Evolutionary conservation across 495 filamentous ascomycete species (phyloP).

Genomic region (Penicillium longicatenatum): DNA sequence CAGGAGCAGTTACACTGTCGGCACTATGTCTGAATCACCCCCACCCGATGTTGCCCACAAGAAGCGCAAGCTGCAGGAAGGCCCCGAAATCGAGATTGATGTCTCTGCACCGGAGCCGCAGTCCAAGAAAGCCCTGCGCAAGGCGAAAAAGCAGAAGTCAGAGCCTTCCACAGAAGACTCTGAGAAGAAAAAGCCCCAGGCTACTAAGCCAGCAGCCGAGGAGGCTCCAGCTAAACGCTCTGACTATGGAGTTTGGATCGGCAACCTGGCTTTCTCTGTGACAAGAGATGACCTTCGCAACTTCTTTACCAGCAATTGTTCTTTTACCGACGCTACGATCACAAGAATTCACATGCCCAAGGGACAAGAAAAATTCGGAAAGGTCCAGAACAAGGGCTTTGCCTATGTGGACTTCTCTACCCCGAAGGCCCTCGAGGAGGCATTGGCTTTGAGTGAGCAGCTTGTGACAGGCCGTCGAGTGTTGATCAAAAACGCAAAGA

Average conservation of each 20-base stretch:
- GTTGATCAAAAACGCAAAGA: slow-evolving; percentile 88
- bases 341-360: slow-evolving; percentile 82
- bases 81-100: slow-evolving; percentile 82
- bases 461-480: slow-evolving; percentile 73
- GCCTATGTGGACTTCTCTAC: slow-evolving; percentile 91
- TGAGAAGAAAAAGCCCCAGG: slow-evolving; percentile 25
- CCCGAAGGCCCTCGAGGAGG: slow-evolving; percentile 65
- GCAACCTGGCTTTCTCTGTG: slow-evolving; percentile 82
- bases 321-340: slow-evolving; percentile 67
- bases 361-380: slow-evolving; percentile 45
- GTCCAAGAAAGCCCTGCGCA: slow-evolving; percentile 86
- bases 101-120: slow-evolving; percentile 83
- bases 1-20: not conserved
- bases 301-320: slow-evolving; percentile 73
- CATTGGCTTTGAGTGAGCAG: slow-evolving; percentile 78
- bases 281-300: slow-evolving; percentile 69
- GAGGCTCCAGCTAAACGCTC: slow-evolving; percentile 59
- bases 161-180: slow-evolving; percentile 25
- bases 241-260: slow-evolving; percentile 89
- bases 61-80: slow-evolving; percentile 68
- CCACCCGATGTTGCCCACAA: slow-evolving; percentile 47
- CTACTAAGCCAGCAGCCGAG: slow-evolving; percentile 31
- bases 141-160: slow-evolving; percentile 70
- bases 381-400: slow-evolving; percentile 79
- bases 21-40: slow-evolving; percentile 33